These are phyloP conservation scores for Chionographis japonica DNA, from an alignment of 106 monocot genomes.

Conservation along the genomic window DNA sequence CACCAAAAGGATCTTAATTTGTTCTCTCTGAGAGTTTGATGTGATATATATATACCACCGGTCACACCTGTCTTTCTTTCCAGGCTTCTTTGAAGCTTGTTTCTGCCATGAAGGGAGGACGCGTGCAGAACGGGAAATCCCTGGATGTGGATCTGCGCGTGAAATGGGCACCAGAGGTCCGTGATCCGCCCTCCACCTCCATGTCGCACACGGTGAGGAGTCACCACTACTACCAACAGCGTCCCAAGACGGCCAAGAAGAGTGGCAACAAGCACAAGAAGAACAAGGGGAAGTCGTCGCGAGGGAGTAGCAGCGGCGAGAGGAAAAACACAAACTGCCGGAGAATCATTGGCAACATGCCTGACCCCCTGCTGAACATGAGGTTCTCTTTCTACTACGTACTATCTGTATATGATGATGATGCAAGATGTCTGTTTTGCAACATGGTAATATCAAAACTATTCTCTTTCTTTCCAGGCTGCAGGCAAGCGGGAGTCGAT, in stretches of 20 bases:
- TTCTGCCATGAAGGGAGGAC: slow-evolving; percentile 76
- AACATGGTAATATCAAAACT: neutral
- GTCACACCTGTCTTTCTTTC: neutral
- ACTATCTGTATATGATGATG: neutral
- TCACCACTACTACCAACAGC: slow-evolving; percentile 14
- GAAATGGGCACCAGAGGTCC: slow-evolving; percentile 77
- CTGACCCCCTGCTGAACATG: neutral
- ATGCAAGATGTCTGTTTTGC: neutral
- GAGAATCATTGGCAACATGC: neutral
- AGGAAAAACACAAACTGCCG: slow-evolving; percentile 17
- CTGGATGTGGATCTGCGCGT: slow-evolving; percentile 34
- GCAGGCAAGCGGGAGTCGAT: neutral
- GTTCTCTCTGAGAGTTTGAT: no score
- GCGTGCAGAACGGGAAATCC: slow-evolving; percentile 24
- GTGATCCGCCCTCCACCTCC: slow-evolving; percentile 64
- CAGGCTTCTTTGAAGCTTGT: slow-evolving; percentile 43
- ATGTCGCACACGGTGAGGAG: slow-evolving; percentile 56
- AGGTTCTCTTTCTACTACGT: slow-evolving; percentile 3
- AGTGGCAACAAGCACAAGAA: slow-evolving; percentile 39
- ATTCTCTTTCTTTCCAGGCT: slow-evolving; percentile 2
- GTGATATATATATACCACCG: neutral
- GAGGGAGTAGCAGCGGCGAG: slow-evolving; percentile 9
- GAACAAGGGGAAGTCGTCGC: slow-evolving; percentile 36
- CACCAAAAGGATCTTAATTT: no score
- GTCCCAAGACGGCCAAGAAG: slow-evolving; percentile 41